Base-by-base conservation (phyloP, 169 alveolate genomes). In the Theileria luwenshuni region DNA sequence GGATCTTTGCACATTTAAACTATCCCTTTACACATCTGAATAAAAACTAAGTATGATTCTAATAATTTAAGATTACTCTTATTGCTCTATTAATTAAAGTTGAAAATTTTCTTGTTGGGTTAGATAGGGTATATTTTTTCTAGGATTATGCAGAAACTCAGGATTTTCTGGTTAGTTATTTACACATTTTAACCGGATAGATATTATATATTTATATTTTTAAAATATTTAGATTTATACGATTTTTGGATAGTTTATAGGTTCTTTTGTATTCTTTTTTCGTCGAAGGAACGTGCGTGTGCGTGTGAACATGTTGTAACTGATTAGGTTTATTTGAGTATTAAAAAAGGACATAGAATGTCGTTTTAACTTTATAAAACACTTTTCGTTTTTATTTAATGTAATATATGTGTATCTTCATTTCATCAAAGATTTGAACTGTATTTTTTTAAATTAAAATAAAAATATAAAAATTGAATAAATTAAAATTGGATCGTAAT, bases 211-310 rank as follows among this genome's bases (percentile, higher is more conserved):
- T 2, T 54, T 2, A 12, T 38, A 54, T 33, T 25, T 2, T 2
- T 1, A 25, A 25, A 47, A 43, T 15, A 47, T 49, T 67, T 49
- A 47, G n/a, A 2, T 45, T 51, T 19, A 19, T 67, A 15, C 35
- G 42, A 21, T 27, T 21, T 54, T n/a, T 23, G 27, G 17, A 25
- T 13, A 54, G 8, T 54, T 54, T n/a, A 54, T 27, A 54, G n/a
- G 19, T 25, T n/a, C 33, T 61, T 19, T 61, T 51, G 15, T 61
- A 6, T 15, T 61, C 27, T 13, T 54, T 54, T 32, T 54, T 23
- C 45, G 35, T 38, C 33, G 27, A 21, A 61, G 70, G 70, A 61
- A 61, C 70, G 70, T 61, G 56, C 51, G 70, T 61, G 70, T 61
- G 70, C 70, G 70, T 61, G 70, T 61, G 70, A 61, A 61, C 70